Base-by-base conservation (phyloP, 441 rosid genomes). In the Raphanus hybrid region DNA sequence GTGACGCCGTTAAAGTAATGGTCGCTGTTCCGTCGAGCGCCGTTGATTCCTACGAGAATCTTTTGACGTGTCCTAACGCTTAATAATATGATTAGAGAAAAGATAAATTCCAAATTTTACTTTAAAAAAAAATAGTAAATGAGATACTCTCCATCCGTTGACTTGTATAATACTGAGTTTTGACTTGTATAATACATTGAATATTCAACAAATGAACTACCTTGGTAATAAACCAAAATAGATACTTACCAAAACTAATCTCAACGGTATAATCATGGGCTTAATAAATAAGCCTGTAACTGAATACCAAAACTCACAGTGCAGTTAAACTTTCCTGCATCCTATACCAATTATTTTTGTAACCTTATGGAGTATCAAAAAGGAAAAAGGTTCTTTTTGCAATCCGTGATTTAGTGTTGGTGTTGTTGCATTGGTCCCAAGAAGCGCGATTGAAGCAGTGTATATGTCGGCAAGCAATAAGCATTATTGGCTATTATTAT, bases 1-100 rank as follows among this genome's bases (percentile, higher is more conserved):
- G 76, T 79, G 97, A 82, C 26, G 90, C 87, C 1, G 91, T 91
- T 64, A 91, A 84, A 78, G 94, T 86, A 57, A 84, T 84, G 90
- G 88, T 93, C 52, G 98, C 97, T 10, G 85, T 93, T 48, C 97
- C 97, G 18, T 60, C 86, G 0, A 84, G 84, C 2, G 91, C 86
- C 16, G 97, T 83, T 67, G 88, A 72, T 62, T 78, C 84, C 55
- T 92, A 91, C 15, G 93, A 89, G 77, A 74, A 64, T 77, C 81
- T 92, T 71, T 71, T 87, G 74, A 80, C 69, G 88, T 79, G 80
- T 78, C 80, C 86, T 60, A 43, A 70, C 63, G 67, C 69, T 39
- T 39, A 16, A 54, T 54, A 16, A 54, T 55, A 54, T 54, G 10
- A 54, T 55, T 15, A 27, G 64, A 61, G 59, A 54, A 57, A 69